These are phyloP conservation scores for Piromyces sp. DNA, from an alignment of 192 early-diverging fungal genomes.

Conservation along the genomic window DNA sequence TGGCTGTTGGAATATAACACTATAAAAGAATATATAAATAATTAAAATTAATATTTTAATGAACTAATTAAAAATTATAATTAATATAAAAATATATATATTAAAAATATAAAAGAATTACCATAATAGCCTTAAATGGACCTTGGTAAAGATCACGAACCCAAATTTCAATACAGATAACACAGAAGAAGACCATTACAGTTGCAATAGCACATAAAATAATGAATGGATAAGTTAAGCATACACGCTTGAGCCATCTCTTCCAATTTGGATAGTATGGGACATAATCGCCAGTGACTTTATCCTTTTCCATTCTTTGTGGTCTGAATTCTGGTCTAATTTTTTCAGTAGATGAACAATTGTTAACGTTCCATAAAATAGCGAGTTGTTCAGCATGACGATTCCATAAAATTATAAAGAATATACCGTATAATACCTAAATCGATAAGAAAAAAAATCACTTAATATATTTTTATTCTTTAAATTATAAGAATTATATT, in stretches of 20 bases:
- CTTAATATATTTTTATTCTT: too few species aligned
- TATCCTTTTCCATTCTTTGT: constrained; percentile 34
- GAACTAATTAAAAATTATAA: not conserved
- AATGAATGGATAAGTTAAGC: constrained; percentile 11
- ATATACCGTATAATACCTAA: constrained; percentile 15
- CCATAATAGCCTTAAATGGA: not conserved
- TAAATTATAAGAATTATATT: too few species aligned
- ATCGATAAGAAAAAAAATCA: not conserved
- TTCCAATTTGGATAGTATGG: constrained; percentile 56
- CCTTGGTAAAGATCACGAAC: not conserved
- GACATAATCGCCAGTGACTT: constrained; percentile 50
- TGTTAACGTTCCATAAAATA: constrained; percentile 53
- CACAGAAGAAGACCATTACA: constrained; percentile 47
- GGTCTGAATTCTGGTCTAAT: constrained; percentile 53
- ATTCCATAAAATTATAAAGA: constrained; percentile 70
- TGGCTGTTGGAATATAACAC: constrained; percentile 51
- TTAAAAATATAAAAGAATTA: too few species aligned
- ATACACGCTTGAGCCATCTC: constrained; percentile 24
- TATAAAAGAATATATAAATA: constrained; percentile 3
- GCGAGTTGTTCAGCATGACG: constrained; percentile 55
- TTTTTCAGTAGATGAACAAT: constrained; percentile 35
- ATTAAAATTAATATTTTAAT: not conserved
- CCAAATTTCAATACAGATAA: not conserved
- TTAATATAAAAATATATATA: too few species aligned
- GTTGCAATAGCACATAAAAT: constrained; percentile 25